phyloP scores from a whole-genome alignment of 1,284 basidiomycete species.

The Naganishia liquefaciens region DNA sequence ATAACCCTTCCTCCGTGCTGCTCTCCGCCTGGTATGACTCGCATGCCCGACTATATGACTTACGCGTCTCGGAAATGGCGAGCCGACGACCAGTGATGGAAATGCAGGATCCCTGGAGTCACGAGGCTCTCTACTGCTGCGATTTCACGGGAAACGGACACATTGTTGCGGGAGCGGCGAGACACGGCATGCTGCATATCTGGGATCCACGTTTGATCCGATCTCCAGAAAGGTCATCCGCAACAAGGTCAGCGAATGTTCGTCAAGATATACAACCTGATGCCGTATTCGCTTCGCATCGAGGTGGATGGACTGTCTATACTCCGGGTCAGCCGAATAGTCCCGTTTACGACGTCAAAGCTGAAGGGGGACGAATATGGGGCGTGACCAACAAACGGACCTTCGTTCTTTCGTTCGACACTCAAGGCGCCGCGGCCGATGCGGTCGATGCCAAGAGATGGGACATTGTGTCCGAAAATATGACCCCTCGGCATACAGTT shows the following conservation, averaged over 20 bases:
- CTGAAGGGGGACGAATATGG: constrained; percentile 51
- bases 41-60: constrained; percentile 48
- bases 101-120: constrained; percentile 47
- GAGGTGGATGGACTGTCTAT: constrained; percentile 48
- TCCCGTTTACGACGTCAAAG: constrained; percentile 50
- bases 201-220: constrained; percentile 40
- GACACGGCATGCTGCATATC: constrained; percentile 49
- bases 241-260: neutral
- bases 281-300: neutral
- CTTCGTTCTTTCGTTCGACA: constrained; percentile 51
- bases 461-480: constrained; percentile 23
- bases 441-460: constrained; percentile 20
- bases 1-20: constrained; percentile 38
- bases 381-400: constrained; percentile 50
- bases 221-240: neutral
- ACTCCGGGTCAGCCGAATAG: constrained; percentile 49
- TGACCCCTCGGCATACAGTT: neutral
- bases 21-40: constrained; percentile 53
- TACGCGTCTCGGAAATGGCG: constrained; percentile 36
- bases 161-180: constrained; percentile 46
- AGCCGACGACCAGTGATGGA: constrained; percentile 34
- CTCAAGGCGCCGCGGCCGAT: constrained; percentile 32
- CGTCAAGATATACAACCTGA: neutral
- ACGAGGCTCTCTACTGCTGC: constrained; percentile 47
- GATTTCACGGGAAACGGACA: constrained; percentile 43